Conservation (phyloP, 441 rosid species). For the Erodium texanum region DNA sequence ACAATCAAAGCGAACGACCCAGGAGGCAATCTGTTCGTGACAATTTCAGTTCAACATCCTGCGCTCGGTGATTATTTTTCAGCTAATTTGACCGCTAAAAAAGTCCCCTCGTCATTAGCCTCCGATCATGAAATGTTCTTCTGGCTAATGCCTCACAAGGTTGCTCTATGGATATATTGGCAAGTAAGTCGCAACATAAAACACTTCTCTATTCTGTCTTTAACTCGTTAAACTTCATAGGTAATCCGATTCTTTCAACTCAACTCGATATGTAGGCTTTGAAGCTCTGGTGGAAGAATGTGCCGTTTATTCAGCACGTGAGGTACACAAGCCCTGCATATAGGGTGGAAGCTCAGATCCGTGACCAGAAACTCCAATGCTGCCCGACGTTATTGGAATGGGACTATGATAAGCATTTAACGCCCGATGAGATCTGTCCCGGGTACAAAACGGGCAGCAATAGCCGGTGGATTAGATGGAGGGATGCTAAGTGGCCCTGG, state of each 20-base stretch:
- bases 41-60: conserved; percentile 64
- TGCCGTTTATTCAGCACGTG: conserved; percentile 65
- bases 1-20: conserved; percentile 59
- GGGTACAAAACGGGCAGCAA: conserved; percentile 14
- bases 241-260: not conserved
- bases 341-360: conserved; percentile 46
- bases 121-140: conserved; percentile 53
- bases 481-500: conserved; percentile 93
- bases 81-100: conserved; percentile 59
- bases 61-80: conserved; percentile 66
- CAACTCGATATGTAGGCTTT: conserved; percentile 40
- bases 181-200: conserved; percentile 47
- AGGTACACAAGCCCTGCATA: conserved; percentile 51
- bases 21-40: conserved; percentile 45
- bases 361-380: conserved; percentile 48
- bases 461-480: conserved; percentile 54
- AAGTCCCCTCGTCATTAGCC: conserved; percentile 24
- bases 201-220: not conserved
- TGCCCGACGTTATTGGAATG: conserved; percentile 18
- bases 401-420: conserved; percentile 13
- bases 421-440: conserved; percentile 14
- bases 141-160: conserved; percentile 97
- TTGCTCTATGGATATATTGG: conserved; percentile 89
- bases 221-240: not conserved
- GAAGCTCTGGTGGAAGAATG: conserved; percentile 81